Conservation (phyloP, 2,329 filamentous ascomycete genomes). For the Penicillium sclerotigenum region DNA sequence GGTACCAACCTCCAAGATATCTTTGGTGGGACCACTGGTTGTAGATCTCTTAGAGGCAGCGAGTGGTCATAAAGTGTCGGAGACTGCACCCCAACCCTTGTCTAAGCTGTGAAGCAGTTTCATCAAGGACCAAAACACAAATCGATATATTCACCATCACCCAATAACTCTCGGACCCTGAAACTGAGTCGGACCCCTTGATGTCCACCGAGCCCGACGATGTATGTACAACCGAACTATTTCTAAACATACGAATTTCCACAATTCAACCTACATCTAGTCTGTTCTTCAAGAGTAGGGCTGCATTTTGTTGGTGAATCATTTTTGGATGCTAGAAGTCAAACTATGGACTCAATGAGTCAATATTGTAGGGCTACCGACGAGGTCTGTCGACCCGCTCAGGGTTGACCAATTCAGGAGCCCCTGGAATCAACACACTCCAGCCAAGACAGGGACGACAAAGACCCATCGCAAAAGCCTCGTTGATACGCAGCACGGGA, state of each 20-base stretch:
- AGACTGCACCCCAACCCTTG: background rate
- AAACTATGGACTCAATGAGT: background rate
- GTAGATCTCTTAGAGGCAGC: background rate
- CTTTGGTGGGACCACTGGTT: constrained; percentile 2
- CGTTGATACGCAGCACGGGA: background rate
- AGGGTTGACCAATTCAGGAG: background rate
- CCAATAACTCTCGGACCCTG: background rate
- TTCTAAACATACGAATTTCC: background rate
- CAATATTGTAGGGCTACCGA: background rate
- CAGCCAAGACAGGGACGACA: constrained; percentile 6
- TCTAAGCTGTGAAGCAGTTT: background rate
- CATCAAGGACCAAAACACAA: background rate
- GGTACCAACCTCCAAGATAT: background rate
- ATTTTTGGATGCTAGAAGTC: background rate
- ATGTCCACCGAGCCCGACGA: background rate
- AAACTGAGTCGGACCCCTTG: background rate
- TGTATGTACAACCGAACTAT: background rate
- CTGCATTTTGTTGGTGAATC: background rate
- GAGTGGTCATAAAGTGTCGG: background rate
- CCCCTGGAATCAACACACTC: background rate
- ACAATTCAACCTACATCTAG: background rate
- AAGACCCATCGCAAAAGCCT: constrained; percentile 2
- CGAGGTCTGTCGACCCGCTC: background rate
- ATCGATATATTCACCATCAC: background rate
- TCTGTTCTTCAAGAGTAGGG: background rate